A percentile compares a stretch with the other conserved stretches of the same genome.
These are phyloP conservation scores for Pythium sukuiense DNA, from an alignment of 352 stramenopile genomes.

Conservation along the genomic window DNA sequence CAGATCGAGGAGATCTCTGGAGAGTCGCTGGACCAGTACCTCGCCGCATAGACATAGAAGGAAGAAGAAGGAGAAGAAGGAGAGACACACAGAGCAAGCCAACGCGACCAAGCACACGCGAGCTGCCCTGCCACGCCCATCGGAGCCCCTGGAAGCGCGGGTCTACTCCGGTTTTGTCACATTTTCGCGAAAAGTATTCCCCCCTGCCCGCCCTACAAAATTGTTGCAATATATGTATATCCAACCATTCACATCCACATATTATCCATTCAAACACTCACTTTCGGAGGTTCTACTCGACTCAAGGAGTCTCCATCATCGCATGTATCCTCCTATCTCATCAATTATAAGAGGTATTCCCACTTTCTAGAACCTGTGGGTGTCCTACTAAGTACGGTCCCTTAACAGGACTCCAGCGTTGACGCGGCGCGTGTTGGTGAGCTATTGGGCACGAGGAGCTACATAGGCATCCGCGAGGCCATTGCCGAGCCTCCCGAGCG, in stretches of 20 bases:
- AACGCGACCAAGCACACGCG: not conserved
- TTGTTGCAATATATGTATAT: constrained; percentile 27
- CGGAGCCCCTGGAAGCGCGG: constrained; percentile 1
- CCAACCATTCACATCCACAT: not conserved
- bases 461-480: not conserved
- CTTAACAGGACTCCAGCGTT: not conserved
- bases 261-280: not conserved
- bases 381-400: constrained; percentile 7
- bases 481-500: not conserved
- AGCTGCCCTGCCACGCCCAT: not conserved
- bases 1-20: constrained; percentile 90
- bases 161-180: constrained; percentile 8
- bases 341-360: constrained; percentile 1
- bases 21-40: constrained; percentile 88
- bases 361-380: not conserved
- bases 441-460: not conserved
- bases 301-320: too few species aligned
- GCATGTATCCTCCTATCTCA: not conserved
- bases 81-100: not conserved
- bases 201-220: not conserved
- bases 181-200: constrained; percentile 13
- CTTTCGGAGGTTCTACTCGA: not conserved
- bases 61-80: not conserved
- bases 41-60: constrained; percentile 42
- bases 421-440: constrained; percentile 5